Evolutionary conservation across 2,329 filamentous ascomycete genomes (phyloP).

Genomic region (Coleophoma eucalyptorum): DNA sequence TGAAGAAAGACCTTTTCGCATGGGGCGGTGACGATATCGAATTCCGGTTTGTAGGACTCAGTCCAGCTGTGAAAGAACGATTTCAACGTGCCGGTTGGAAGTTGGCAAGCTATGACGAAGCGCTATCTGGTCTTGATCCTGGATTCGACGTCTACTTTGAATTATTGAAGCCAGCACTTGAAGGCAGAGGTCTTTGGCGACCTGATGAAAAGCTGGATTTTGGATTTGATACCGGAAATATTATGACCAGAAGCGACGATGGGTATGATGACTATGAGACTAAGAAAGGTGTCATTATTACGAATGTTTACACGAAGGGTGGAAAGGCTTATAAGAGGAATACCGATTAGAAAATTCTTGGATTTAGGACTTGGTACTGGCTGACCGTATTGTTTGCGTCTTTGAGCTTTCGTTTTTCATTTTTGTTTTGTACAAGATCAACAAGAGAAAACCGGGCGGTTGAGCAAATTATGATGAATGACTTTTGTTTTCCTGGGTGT

Average conservation of each 20-base stretch:
- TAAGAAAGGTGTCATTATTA: neutral
- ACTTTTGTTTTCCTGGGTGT: no score
- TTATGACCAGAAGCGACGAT: neutral
- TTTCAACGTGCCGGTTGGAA: slow-evolving; percentile 9
- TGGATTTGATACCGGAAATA: neutral
- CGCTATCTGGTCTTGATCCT: neutral
- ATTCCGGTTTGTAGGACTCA: slow-evolving; percentile 7
- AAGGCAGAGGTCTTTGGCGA: neutral
- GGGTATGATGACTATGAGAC: neutral
- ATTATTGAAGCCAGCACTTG: neutral
- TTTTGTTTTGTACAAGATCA: no score
- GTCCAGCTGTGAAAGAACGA: neutral
- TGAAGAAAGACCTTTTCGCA: slow-evolving; percentile 4
- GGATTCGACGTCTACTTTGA: neutral
- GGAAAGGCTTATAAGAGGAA: neutral
- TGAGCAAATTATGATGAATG: no score
- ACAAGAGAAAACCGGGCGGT: no score
- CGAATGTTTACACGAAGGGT: neutral
- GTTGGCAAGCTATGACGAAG: slow-evolving; percentile 1
- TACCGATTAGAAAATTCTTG: neutral
- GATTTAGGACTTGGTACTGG: no score
- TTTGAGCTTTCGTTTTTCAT: no score
- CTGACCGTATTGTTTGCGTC: no score
- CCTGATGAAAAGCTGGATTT: neutral
- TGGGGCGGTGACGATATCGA: slow-evolving; percentile 4